Evolutionary conservation across 768 basidiomycete genomes (phyloP), one percentile per base, ranked within the genome.

Genomic region (Suillus cothurnatus): DNA sequence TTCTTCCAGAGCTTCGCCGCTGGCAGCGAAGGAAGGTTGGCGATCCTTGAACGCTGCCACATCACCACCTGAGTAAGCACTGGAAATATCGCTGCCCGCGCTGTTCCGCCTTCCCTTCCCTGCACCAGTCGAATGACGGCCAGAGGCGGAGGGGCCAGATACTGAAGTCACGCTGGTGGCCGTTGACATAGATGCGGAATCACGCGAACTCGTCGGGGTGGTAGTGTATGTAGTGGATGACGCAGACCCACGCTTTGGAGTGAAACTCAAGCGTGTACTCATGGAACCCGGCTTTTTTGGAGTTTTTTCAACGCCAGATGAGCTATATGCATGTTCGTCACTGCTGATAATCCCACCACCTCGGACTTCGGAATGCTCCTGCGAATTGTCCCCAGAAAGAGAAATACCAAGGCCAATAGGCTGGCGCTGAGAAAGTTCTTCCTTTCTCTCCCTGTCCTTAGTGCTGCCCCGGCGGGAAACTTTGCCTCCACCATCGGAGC

Each of bases 211-310:
- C n/a, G 85, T 85, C 50, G 87, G 90, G 28, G 88, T 94, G 75
- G 88, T 88, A 21, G 91, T 85, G 77, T 94, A 90, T 47, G 86
- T 95, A 26, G 94, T 91, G 4, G 94, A 97, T 7, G 94, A 95
- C 12, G 93, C 89, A 28, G 94, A 96, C 64, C 91, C 90, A 63
- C 94, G 89, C 77, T 96, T 95, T 39, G 90, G 85, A n/a, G 88
- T 89, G 75, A 92, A 90, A 72, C 90, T 92, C 62, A 89, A 83
- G 62, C 92, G 86, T 55, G 86, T 81, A 72, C 83, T 81, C 38
- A 82, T 73, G 17, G 86, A 82, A 61, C 81, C 77, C 52, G 84
- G 72, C 76, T 91, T 93, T 82, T 88, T 92, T 14, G 86, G 82
- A 28, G 87, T 85, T 80, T 89, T 92, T 57, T 92, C 91, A 32